Evolutionary conservation across 2,329 filamentous ascomycete genomes (phyloP).

Genomic region (Fusarium annulatum): DNA sequence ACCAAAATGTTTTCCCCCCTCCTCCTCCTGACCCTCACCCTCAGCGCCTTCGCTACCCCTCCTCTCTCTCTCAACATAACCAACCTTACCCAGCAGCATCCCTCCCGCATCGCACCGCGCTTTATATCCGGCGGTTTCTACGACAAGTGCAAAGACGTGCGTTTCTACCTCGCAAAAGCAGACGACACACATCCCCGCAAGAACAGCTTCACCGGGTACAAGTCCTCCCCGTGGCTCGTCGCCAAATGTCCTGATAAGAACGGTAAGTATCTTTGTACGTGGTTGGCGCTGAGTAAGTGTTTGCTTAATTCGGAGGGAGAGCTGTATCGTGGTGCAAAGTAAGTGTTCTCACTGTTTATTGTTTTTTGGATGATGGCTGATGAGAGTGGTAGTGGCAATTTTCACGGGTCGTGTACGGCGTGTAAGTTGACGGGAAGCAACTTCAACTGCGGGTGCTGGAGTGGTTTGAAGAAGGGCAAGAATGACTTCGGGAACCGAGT

Average conservation of each 20-base stretch:
- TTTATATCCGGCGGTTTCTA: constrained; percentile 18
- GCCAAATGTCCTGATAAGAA: constrained; percentile 23
- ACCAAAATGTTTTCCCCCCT: not conserved
- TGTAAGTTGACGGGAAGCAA: constrained; percentile 3
- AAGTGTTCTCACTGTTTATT: not conserved
- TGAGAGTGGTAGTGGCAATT: constrained; percentile 20
- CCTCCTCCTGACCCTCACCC: not conserved
- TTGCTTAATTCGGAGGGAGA: constrained; percentile 26
- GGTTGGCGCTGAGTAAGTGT: constrained; percentile 31
- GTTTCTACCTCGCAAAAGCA: constrained; percentile 25
- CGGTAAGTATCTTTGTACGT: constrained; percentile 25
- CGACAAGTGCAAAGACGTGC: constrained; percentile 25
- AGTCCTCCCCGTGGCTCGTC: constrained; percentile 24
- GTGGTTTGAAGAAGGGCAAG: not conserved
- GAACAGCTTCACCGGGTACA: constrained; percentile 1
- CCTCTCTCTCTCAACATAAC: not conserved
- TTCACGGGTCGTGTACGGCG: constrained; percentile 24
- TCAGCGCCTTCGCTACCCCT: not conserved
- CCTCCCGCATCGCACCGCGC: not conserved
- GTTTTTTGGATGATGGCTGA: not conserved
- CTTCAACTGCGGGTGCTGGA: constrained; percentile 28
- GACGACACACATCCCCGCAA: constrained; percentile 16
- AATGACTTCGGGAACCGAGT: not conserved
- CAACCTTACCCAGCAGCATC: not conserved
- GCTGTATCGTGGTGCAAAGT: constrained; percentile 7